Percentiles rank a stretch among this genome's conserved stretches.
Conservation (phyloP, 164 flowering plant genomes). For the Dillenia turbinata region DNA sequence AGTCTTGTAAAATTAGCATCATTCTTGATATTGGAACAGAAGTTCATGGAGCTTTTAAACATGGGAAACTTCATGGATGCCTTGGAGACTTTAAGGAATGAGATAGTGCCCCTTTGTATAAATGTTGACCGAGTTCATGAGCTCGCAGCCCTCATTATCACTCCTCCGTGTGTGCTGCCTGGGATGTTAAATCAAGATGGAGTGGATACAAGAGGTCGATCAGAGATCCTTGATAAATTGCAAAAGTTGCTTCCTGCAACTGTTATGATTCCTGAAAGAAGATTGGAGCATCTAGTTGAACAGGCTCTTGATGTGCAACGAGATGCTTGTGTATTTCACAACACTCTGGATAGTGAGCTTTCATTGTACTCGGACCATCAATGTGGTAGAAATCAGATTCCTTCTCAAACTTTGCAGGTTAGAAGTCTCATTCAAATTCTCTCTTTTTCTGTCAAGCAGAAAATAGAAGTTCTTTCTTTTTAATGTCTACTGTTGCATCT, state of each 20-base stretch:
- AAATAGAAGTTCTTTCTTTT: no score
- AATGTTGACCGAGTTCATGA: constrained; percentile 51
- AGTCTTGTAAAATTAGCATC: constrained; percentile 50
- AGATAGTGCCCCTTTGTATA: constrained; percentile 64
- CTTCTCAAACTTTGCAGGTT: constrained; percentile 78
- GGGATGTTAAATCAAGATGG: constrained; percentile 27
- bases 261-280: constrained; percentile 57
- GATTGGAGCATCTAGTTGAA: constrained; percentile 77
- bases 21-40: constrained; percentile 72
- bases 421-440: constrained; percentile 1
- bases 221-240: constrained; percentile 48
- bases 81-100: constrained; percentile 56
- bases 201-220: constrained; percentile 31
- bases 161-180: constrained; percentile 27
- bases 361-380: constrained; percentile 82
- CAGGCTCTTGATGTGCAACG: constrained; percentile 72
- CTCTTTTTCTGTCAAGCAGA: no score
- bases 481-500: no score
- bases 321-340: constrained; percentile 75
- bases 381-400: constrained; percentile 75
- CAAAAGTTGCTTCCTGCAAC: constrained; percentile 73
- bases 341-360: constrained; percentile 51
- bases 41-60: constrained; percentile 59
- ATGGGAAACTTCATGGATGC: constrained; percentile 54
- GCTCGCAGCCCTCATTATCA: constrained; percentile 51